These are phyloP conservation scores for Termitomyces sp. DNA, from an alignment of 768 basidiomycete species.

Conservation along the genomic window DNA sequence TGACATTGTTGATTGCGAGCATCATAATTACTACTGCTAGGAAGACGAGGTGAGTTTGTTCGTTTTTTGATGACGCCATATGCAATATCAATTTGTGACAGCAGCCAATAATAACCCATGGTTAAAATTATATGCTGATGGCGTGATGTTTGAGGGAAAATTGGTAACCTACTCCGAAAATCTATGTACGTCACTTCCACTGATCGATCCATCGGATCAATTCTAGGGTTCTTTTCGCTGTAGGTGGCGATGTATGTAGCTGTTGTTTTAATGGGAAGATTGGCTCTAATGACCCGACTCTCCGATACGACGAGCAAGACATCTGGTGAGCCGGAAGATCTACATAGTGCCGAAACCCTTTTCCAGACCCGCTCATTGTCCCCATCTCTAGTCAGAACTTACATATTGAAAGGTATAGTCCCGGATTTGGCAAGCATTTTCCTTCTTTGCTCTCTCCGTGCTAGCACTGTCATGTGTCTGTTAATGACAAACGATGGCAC, in stretches of 20 bases:
- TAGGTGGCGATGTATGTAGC: not conserved
- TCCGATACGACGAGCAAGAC: too few species aligned
- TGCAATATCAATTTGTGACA: not conserved
- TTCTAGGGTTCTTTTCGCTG: too few species aligned
- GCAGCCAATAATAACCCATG: not conserved
- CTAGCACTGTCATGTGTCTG: too few species aligned
- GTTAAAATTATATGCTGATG: not conserved
- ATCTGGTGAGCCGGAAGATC: not conserved
- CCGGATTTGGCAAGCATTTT: too few species aligned
- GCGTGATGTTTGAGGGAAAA: not conserved
- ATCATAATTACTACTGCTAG: not conserved
- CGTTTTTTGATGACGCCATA: not conserved
- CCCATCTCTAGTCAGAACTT: not conserved
- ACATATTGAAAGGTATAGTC: too few species aligned
- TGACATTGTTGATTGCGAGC: not conserved
- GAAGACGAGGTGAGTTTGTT: conserved; percentile 8
- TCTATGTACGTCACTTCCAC: not conserved
- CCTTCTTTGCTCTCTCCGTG: too few species aligned
- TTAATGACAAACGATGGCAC: too few species aligned
- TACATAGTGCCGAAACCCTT: not conserved
- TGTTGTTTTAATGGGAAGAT: too few species aligned
- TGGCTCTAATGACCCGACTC: too few species aligned
- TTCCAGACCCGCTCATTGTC: not conserved
- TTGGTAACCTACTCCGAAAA: not conserved
- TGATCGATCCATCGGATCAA: too few species aligned